These are phyloP conservation scores for Aureobasidium vineae DNA, from an alignment of 2,329 filamentous ascomycete genomes.

Conservation along the genomic window DNA sequence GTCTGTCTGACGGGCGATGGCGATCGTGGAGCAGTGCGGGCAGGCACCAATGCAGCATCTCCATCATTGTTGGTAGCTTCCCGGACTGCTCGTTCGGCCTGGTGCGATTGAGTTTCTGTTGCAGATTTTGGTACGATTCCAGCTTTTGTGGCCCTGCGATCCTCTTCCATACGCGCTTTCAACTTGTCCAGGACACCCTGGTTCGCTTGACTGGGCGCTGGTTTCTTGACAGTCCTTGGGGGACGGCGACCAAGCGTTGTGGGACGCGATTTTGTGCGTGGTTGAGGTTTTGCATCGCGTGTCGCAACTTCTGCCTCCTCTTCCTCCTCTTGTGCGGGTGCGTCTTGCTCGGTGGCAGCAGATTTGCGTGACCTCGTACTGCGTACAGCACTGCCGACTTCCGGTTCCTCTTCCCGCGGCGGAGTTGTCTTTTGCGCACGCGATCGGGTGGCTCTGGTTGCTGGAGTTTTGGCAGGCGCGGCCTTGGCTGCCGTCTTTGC, in stretches of 20 bases:
- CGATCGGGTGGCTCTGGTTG: conserved; percentile 29
- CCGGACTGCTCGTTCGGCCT: not conserved
- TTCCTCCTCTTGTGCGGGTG: not conserved
- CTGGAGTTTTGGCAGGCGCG: conserved; percentile 7
- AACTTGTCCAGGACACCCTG: conserved; percentile 37
- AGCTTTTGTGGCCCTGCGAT: conserved; percentile 30
- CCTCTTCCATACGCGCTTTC: conserved; percentile 38
- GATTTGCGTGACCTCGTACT: conserved; percentile 35
- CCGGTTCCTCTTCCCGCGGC: conserved; percentile 30
- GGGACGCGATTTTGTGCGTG: conserved; percentile 24
- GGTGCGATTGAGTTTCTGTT: not conserved
- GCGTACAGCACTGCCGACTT: conserved; percentile 32
- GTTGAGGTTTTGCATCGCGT: conserved; percentile 21
- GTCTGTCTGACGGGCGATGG: conserved; percentile 38
- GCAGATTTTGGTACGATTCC: conserved; percentile 18
- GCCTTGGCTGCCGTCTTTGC: conserved; percentile 25
- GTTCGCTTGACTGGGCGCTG: conserved; percentile 33
- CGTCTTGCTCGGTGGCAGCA: conserved; percentile 21
- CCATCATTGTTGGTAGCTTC: conserved; percentile 10
- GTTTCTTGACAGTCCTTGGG: conserved; percentile 33
- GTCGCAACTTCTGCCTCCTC: conserved; percentile 15
- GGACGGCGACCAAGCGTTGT: conserved; percentile 30
- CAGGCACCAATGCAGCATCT: conserved; percentile 27
- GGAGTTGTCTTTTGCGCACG: conserved; percentile 35
- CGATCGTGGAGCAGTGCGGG: conserved; percentile 29